phyloP scores from a whole-genome alignment of 2,329 filamentous ascomycete species.

The Pseudohalonectria lignicola region DNA sequence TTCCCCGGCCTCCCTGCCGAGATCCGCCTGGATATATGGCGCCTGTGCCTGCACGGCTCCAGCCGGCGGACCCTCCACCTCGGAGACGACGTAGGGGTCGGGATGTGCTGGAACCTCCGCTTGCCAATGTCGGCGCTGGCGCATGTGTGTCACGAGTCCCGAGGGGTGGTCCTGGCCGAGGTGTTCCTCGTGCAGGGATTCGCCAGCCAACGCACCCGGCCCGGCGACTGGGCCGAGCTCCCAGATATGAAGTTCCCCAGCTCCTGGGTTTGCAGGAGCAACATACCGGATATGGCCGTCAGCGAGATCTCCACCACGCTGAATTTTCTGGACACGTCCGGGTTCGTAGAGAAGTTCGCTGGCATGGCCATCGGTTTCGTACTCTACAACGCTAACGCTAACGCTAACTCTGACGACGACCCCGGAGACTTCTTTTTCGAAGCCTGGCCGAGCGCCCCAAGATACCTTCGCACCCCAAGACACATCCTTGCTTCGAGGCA shows the following conservation, averaged over 20 bases:
- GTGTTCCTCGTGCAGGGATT: neutral
- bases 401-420: too few relatives aligned
- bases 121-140: neutral
- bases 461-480: too few relatives aligned
- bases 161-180: neutral
- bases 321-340: neutral
- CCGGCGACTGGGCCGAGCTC: neutral
- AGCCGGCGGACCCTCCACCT: neutral
- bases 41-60: constrained; percentile 3
- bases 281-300: neutral
- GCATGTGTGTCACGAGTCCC: neutral
- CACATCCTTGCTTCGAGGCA: too few relatives aligned
- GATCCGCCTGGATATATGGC: constrained; percentile 23
- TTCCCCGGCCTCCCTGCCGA: constrained; percentile 22
- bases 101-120: neutral
- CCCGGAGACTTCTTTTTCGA: neutral
- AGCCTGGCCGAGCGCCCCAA: neutral
- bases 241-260: neutral
- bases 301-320: neutral
- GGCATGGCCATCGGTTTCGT: neutral
- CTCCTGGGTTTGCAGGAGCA: neutral
- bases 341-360: neutral
- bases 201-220: neutral
- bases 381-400: too few relatives aligned
- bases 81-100: neutral